Evolutionary conservation across 441 rosid genomes (phyloP), one percentile per base, ranked within the genome.

Genomic region (Pelargonium myrrhifolium): DNA sequence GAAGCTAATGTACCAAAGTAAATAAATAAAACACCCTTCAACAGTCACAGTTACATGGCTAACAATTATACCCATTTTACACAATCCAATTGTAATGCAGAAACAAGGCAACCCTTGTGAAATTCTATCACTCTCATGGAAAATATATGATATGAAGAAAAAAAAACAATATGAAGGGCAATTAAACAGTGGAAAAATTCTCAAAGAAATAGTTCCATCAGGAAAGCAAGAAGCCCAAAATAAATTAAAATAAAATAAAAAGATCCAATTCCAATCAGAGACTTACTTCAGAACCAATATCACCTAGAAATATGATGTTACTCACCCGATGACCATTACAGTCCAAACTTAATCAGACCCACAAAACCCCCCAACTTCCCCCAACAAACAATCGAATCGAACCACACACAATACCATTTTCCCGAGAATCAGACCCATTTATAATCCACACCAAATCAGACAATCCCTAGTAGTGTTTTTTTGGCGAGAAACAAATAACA

Each of bases 401-500:
- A 55, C 60, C 3, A 24, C 60, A 20, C 24, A 18, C 18, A 64
- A 22, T 0, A 60, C 39, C 26, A 28, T 60, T 22, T 60, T 26
- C 37, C 39, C 64, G 64, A 60, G 35, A 60, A 45, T 21, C 49
- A 56, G 31, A 28, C 59, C 59, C 59, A 53, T 15, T 15, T 15
- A 2, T 55, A 53, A 53, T 53, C 60, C 21, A 53, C 24, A 17
- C 11, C 24, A 18, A 53, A 53, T 18, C 60, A 51, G 58, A 51
- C 15, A 51, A 51, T 9, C 58, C 58, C 22, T 0, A 49, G 18
- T 14, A 49, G 11, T n/a, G 12, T 18, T 28, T 9, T 17, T n/a
- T 39, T 8, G 21, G 4, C 65, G 12, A 49, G 61, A 72, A 61
- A 60, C 75, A 70, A 59, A 60, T 47, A 72, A 70, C 60, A 51